Base-by-base conservation (phyloP, 129 eudicot species). In the Silybum marianum region DNA sequence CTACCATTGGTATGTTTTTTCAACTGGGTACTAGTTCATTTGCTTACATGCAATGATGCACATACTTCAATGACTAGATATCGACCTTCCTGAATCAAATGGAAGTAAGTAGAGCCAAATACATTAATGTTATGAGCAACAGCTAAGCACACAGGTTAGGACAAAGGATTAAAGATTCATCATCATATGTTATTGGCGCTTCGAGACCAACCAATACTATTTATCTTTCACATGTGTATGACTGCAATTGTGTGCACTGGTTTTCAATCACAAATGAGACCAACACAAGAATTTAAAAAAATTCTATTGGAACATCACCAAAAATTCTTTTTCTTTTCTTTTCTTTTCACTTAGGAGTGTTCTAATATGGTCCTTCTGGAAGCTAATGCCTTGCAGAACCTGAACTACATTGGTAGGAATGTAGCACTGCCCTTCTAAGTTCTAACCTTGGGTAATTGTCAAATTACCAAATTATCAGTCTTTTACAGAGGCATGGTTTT, bases 1-100 rank as follows among this genome's bases (percentile, higher is more conserved):
- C 87, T 22, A 84, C 87, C 11, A 84, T 84, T 39, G 87, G 87
- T 84, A 79, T 9, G 79, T 36, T 72, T 48, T 12, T 44, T 44
- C 54, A 44, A 44, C 54, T 44, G 54, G 14, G 54, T 44, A 44
- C 54, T 44, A 44, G 18, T 44, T 44, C 54, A 12, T 44, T 11
- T 44, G 12, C 54, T 44, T 44, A 44, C 54, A 44, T 44, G n/a
- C n/a, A n/a, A n/a, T n/a, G n/a, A n/a, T n/a, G 54, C 18, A 44
- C 18, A 14, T 44, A 44, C 16, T 44, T 44, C 18, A 3, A 44
- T 44, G 18, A 44, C 4, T 18, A 44, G 18, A 44, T 42, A 44
- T 44, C 54, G 54, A 44, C 54, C 54, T 44, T 11, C 54, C 54
- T 44, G 4, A 12, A 44, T 44, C 4, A 2, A 44, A 44, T 44